A percentile compares a stretch with the other conserved stretches of the same genome.
These are phyloP conservation scores for Xerocomus amazonicus DNA, from an alignment of 1,284 basidiomycete genomes.

Conservation along the genomic window DNA sequence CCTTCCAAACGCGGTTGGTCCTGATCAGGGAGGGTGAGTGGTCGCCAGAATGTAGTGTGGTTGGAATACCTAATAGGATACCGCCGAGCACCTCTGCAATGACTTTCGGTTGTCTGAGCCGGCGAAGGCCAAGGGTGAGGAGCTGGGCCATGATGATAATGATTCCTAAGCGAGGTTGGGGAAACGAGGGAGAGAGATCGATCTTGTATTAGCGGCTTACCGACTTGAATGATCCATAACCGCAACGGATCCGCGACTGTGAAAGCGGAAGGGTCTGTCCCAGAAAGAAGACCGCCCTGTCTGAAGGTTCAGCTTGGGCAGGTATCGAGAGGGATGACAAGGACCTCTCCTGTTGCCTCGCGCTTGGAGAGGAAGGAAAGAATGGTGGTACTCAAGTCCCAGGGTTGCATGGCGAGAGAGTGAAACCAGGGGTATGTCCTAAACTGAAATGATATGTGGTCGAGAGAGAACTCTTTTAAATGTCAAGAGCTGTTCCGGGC, in stretches of 20 bases:
- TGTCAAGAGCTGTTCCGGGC: background rate
- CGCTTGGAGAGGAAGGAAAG: too few relatives aligned
- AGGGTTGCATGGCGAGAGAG: too few relatives aligned
- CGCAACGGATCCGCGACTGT: too few relatives aligned
- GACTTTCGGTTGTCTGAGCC: conserved; percentile 65
- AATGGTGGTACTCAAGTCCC: background rate
- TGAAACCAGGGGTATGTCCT: background rate
- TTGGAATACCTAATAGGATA: conserved; percentile 52
- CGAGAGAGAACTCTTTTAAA: background rate
- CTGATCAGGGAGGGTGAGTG: conserved; percentile 23
- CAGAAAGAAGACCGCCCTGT: too few relatives aligned
- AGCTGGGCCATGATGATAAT: conserved; percentile 50
- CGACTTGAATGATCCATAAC: too few relatives aligned
- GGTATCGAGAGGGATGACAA: too few relatives aligned
- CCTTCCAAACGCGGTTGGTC: conserved; percentile 53
- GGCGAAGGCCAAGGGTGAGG: conserved; percentile 53
- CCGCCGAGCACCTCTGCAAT: conserved; percentile 76
- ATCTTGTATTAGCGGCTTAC: conserved; percentile 8
- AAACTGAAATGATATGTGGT: too few relatives aligned
- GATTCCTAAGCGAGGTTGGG: too few relatives aligned
- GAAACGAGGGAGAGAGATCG: conserved; percentile 24
- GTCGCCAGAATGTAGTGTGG: background rate
- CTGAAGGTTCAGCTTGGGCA: too few relatives aligned
- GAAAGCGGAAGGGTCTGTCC: too few relatives aligned
- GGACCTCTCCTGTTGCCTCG: too few relatives aligned